Evolutionary conservation across 169 alveolate genomes (phyloP).

Genomic region (Plasmodium falciparum): DNA sequence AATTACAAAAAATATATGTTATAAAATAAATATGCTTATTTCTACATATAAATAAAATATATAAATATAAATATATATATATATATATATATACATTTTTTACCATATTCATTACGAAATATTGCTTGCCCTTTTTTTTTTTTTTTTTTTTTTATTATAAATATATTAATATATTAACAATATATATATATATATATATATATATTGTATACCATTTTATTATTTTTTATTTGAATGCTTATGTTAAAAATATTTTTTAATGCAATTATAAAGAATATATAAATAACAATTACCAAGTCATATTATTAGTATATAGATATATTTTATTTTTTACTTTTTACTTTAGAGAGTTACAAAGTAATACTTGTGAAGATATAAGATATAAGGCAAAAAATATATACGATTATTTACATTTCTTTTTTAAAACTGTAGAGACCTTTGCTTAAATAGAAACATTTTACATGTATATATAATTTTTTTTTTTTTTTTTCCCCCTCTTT

Average conservation of each 20-base stretch:
- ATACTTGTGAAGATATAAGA: conserved; percentile 61
- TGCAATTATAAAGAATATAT: not conserved
- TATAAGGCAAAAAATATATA: conserved; percentile 73
- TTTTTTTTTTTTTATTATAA: not conserved
- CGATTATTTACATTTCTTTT: conserved; percentile 75
- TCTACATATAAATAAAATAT: not conserved
- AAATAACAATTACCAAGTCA: not conserved
- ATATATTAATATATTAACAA: not conserved
- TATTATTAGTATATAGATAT: too few species aligned
- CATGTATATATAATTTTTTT: not conserved
- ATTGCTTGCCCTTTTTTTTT: too few species aligned
- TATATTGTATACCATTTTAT: not conserved
- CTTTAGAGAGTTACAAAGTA: conserved; percentile 70
- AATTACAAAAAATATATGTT: not conserved
- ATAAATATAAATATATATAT: not conserved
- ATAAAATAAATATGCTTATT: not conserved
- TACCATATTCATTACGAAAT: not conserved
- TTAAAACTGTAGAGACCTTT: conserved; percentile 68
- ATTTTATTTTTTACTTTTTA: not conserved
- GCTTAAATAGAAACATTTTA: not conserved
- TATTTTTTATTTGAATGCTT: not conserved
- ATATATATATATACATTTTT: not conserved
- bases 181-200: not conserved
- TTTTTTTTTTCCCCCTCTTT: not conserved
- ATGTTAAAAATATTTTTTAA: not conserved